phyloP scores from a whole-genome alignment of 768 basidiomycete species.

The Cyclocybe cylindracea region DNA sequence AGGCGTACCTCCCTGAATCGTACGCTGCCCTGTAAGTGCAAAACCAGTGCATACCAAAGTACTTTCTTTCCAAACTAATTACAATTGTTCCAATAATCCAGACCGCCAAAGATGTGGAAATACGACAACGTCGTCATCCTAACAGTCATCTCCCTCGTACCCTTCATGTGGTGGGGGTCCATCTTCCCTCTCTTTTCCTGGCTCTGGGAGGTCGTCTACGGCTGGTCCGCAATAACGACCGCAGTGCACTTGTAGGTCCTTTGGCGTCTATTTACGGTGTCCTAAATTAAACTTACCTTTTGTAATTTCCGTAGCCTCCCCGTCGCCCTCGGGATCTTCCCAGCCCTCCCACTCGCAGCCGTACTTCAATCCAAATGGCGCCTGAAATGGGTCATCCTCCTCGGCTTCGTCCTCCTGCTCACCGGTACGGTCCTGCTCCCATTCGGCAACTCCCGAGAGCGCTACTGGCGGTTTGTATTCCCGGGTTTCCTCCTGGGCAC shows the following conservation, averaged over 20 bases:
- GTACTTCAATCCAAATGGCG: constrained; percentile 33
- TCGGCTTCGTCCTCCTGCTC: constrained; percentile 37
- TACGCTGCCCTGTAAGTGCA: constrained; percentile 42
- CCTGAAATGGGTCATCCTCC: constrained; percentile 47
- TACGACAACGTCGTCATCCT: constrained; percentile 43
- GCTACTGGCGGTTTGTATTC: constrained; percentile 50
- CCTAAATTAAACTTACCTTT: neutral
- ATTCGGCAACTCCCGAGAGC: constrained; percentile 35
- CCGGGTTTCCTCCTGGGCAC: constrained; percentile 52
- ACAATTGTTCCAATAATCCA: constrained; percentile 1
- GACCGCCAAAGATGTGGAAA: constrained; percentile 44
- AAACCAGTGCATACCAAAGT: neutral
- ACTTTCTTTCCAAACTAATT: neutral
- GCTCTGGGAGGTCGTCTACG: constrained; percentile 42
- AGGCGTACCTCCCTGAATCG: constrained; percentile 38
- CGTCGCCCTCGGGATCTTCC: constrained; percentile 38
- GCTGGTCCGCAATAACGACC: constrained; percentile 40
- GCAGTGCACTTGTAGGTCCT: constrained; percentile 39
- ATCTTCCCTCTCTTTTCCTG: constrained; percentile 34
- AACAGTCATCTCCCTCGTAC: constrained; percentile 35
- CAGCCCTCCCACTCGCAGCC: constrained; percentile 37
- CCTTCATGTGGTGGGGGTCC: constrained; percentile 39
- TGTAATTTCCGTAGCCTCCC: constrained; percentile 32
- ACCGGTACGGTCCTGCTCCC: constrained; percentile 42
- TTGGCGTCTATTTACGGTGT: neutral